phyloP scores from a whole-genome alignment of 2,329 filamentous ascomycete genomes.

The Uncinocarpus reesii region DNA sequence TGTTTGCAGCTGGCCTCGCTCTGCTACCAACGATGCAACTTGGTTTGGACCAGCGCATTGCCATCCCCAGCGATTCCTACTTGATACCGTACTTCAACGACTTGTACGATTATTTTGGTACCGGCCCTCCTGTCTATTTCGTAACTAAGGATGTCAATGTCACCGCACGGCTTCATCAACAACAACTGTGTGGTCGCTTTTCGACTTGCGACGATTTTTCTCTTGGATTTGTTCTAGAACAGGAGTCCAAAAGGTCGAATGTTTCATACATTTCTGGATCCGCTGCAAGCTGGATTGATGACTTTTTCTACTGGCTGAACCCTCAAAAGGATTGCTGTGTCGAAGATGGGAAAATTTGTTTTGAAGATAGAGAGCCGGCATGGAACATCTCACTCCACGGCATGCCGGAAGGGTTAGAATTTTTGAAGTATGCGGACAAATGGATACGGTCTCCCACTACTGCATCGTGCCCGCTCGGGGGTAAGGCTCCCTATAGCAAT shows the following conservation, averaged over 20 bases:
- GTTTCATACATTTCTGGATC: constrained; percentile 81
- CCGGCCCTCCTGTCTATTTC: constrained; percentile 91
- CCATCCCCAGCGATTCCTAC: constrained; percentile 87
- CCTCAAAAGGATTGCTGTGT: constrained; percentile 70
- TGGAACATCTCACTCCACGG: constrained; percentile 86
- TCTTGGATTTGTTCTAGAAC: constrained; percentile 79
- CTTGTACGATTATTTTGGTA: constrained; percentile 81
- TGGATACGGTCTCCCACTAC: constrained; percentile 74
- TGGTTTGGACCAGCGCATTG: constrained; percentile 87
- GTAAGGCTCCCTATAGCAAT: constrained; percentile 74
- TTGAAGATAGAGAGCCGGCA: constrained; percentile 60
- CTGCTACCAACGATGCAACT: constrained; percentile 75
- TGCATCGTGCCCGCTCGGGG: constrained; percentile 76
- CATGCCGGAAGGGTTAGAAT: constrained; percentile 91
- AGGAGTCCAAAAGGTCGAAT: constrained; percentile 80
- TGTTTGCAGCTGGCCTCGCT: constrained; percentile 77
- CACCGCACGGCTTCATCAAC: constrained; percentile 65
- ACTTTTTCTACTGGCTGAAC: constrained; percentile 95
- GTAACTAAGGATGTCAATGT: constrained; percentile 73
- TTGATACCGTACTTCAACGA: constrained; percentile 95
- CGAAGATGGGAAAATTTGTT: constrained; percentile 63
- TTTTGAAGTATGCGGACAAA: constrained; percentile 70
- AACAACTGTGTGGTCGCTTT: constrained; percentile 81
- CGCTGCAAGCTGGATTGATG: constrained; percentile 91
- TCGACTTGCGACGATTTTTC: constrained; percentile 77